Evolutionary conservation across 164 flowering plant genomes (phyloP).

Genomic region (Taxillus chinensis): DNA sequence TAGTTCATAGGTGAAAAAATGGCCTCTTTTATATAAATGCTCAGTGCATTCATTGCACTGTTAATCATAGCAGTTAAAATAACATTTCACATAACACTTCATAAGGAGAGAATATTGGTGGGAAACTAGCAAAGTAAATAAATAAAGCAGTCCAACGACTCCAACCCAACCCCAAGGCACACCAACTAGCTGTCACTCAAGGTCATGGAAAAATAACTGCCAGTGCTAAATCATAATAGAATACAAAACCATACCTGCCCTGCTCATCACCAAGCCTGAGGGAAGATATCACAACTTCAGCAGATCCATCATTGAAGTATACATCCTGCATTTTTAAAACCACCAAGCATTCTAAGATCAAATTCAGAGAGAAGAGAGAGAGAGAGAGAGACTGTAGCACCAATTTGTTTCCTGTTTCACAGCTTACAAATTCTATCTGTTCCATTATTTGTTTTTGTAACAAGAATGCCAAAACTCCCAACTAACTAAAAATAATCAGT

Average conservation of each 20-base stretch:
- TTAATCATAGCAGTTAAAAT: too few species aligned
- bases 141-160: too few species aligned
- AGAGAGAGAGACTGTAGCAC: not conserved
- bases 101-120: too few species aligned
- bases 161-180: too few species aligned
- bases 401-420: not conserved
- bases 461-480: not conserved
- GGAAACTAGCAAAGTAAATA: too few species aligned
- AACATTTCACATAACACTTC: too few species aligned
- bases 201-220: not conserved
- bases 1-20: too few species aligned
- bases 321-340: conserved; percentile 51
- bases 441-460: too few species aligned
- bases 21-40: too few species aligned
- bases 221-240: not conserved
- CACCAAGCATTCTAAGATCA: not conserved
- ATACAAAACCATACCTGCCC: conserved; percentile 54
- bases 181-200: too few species aligned
- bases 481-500: not conserved
- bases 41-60: too few species aligned
- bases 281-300: conserved; percentile 95
- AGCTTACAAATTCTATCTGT: too few species aligned
- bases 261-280: conserved; percentile 91
- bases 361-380: not conserved
- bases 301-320: conserved; percentile 95